Base-by-base conservation (phyloP, 352 stramenopile species). In the Phytopythium ostracodes region DNA sequence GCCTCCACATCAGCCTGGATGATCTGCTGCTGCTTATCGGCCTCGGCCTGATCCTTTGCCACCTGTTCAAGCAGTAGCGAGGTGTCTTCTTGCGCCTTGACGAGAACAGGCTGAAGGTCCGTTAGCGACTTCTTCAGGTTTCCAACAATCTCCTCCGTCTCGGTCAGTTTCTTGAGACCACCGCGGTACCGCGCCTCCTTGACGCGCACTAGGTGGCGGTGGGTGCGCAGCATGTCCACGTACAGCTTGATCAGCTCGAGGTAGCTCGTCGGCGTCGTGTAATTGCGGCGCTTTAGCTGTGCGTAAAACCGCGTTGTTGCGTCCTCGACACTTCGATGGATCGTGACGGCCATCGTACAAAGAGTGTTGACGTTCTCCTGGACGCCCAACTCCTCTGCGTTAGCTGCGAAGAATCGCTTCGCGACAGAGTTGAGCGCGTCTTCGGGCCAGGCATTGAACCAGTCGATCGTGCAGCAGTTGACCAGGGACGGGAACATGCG, bases 231-330 rank as follows among this genome's bases (percentile, higher is more conserved):
- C 79, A 98, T 95, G 51, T 94, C 83, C 17, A 97, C 84, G 57
- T 98, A 98, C 35, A 98, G 68, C 40, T 94, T 88, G 52, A 98
- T 95, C n/a, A 98, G 81, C 65, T 98, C 94, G 6, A 98, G 70
- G 62, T 98, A 98, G 58, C 88, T 97, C 47, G 94, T 98, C 1
- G 94, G 94, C 9, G 94, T 98, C n/a, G 94, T 97, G 62, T 98
- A 98, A 65, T 97, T 98, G 18, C 90, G 85, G 12, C 91, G 86
- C 58, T 97, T 84, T 25, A 97, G 77, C 47, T 96, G 75, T 12
- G 79, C 71, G 61, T 88, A 98, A 43, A 93, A 91, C 12, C 67
- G 70, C 29, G 79, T 79, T 0, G 92, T 92, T 9, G 81, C 78
- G 46, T 88, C 87, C 64, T 98, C 92, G 15, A 98, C 94, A 42